Evolutionary conservation across 768 basidiomycete genomes (phyloP).

Genomic region (Tulasnella sp.): DNA sequence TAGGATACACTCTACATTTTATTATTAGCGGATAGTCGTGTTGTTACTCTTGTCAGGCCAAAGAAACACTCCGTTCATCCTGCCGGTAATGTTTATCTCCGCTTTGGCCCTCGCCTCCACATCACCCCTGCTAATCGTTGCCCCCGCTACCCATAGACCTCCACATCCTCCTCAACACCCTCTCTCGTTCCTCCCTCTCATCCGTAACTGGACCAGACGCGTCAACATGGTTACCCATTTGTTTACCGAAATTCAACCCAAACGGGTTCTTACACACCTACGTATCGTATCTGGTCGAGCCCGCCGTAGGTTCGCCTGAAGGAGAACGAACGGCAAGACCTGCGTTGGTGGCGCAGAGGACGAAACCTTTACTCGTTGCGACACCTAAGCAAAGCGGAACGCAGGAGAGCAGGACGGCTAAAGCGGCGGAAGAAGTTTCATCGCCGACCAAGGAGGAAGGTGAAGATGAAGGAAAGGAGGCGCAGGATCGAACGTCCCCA

Average conservation of each 20-base stretch:
- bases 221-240: conserved; percentile 91
- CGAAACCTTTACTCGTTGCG: not conserved
- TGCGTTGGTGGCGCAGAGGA: not conserved
- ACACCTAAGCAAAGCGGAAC: not conserved
- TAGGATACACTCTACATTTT: conserved; percentile 90
- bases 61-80: conserved; percentile 94
- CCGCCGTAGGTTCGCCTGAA: not conserved
- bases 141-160: conserved; percentile 52
- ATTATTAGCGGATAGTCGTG: conserved; percentile 65
- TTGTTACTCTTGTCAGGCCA: conserved; percentile 82
- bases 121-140: not conserved
- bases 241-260: conserved; percentile 89
- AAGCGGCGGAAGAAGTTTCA: not conserved
- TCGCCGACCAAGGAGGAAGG: not conserved
- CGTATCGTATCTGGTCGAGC: conserved; percentile 45
- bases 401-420: not conserved
- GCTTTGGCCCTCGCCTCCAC: not conserved
- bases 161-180: conserved; percentile 85
- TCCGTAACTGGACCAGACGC: conserved; percentile 55
- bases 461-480: not conserved
- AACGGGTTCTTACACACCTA: conserved; percentile 88
- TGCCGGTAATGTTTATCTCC: conserved; percentile 45
- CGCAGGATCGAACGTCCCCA: conserved; percentile 25
- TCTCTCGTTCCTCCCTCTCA: conserved; percentile 67
- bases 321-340: not conserved